Percentiles rank a stretch among this genome's conserved stretches.
phyloP scores from a whole-genome alignment of 2,329 filamentous ascomycete species.

The Xylaria sp. region DNA sequence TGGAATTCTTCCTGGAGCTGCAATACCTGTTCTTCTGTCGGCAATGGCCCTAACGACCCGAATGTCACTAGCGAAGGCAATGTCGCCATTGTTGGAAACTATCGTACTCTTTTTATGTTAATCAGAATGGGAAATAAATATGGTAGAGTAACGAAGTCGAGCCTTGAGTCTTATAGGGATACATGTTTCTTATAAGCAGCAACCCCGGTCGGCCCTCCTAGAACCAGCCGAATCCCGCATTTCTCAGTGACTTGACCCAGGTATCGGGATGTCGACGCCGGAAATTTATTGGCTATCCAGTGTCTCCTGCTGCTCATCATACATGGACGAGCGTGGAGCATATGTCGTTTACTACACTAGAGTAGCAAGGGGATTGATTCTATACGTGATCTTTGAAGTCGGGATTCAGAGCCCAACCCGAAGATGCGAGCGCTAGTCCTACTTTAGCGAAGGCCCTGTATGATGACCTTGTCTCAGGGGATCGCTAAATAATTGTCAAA shows the following conservation, averaged over 20 bases:
- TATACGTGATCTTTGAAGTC: not conserved
- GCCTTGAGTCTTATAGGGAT: not conserved
- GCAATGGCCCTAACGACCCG: constrained; percentile 18
- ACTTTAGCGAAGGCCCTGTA: not conserved
- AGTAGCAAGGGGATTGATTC: too few relatives aligned
- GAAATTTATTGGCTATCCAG: not conserved
- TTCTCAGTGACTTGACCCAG: not conserved
- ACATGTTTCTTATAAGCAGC: not conserved
- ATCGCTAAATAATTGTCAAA: too few relatives aligned
- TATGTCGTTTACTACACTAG: not conserved
- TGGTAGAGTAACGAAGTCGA: not conserved
- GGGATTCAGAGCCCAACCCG: not conserved
- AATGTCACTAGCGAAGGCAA: constrained; percentile 18
- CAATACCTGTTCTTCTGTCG: constrained; percentile 18
- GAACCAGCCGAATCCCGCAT: not conserved
- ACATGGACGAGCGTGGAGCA: not conserved
- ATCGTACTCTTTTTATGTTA: not conserved
- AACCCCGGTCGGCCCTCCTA: not conserved
- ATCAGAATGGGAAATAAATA: not conserved
- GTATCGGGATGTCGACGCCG: not conserved
- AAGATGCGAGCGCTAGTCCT: constrained; percentile 1
- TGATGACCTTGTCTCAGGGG: too few relatives aligned
- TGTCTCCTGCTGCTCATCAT: not conserved
- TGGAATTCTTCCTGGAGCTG: constrained; percentile 19
- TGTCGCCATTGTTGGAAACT: constrained; percentile 1